Evolutionary conservation across 1,284 basidiomycete species (phyloP).

Genomic region (Phellopilus nigrolimitatus): DNA sequence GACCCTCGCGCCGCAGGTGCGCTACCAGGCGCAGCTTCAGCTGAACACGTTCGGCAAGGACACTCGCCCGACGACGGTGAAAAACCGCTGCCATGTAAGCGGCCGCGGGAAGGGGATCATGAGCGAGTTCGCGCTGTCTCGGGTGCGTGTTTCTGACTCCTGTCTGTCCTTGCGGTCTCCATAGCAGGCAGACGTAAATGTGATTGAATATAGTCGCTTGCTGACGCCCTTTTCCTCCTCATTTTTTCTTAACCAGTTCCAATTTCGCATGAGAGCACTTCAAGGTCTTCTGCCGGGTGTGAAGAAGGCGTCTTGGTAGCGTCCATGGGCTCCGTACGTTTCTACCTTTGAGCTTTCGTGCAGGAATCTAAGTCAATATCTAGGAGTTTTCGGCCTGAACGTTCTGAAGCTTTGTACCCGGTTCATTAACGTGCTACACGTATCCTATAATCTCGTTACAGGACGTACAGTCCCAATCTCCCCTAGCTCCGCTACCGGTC

Average conservation of each 20-base stretch:
- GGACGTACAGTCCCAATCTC: too few relatives aligned
- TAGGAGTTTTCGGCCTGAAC: too few relatives aligned
- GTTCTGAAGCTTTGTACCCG: too few relatives aligned
- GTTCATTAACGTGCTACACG: too few relatives aligned
- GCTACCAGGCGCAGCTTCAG: conserved; percentile 95
- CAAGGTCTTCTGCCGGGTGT: conserved; percentile 81
- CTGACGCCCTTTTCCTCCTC: background rate
- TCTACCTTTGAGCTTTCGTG: background rate
- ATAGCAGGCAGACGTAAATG: conserved; percentile 9
- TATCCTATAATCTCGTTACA: too few relatives aligned
- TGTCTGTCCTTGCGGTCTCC: conserved; percentile 1
- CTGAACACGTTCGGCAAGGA: conserved; percentile 84
- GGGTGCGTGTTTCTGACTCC: conserved; percentile 51
- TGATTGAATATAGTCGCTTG: background rate
- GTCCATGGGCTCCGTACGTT: background rate
- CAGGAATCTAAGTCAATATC: too few relatives aligned
- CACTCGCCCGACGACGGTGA: conserved; percentile 79
- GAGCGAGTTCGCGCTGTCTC: conserved; percentile 82
- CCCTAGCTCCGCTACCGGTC: too few relatives aligned
- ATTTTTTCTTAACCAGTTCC: conserved; percentile 51
- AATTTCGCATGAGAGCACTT: conserved; percentile 83
- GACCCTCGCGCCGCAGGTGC: conserved; percentile 75
- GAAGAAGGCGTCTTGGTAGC: conserved; percentile 84
- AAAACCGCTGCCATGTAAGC: conserved; percentile 82
- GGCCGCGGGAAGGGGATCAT: conserved; percentile 86